A percentile compares a stretch with the other conserved stretches of the same genome.
Conservation (phyloP, 768 basidiomycete genomes). For the Guyanaporus albipodus region DNA sequence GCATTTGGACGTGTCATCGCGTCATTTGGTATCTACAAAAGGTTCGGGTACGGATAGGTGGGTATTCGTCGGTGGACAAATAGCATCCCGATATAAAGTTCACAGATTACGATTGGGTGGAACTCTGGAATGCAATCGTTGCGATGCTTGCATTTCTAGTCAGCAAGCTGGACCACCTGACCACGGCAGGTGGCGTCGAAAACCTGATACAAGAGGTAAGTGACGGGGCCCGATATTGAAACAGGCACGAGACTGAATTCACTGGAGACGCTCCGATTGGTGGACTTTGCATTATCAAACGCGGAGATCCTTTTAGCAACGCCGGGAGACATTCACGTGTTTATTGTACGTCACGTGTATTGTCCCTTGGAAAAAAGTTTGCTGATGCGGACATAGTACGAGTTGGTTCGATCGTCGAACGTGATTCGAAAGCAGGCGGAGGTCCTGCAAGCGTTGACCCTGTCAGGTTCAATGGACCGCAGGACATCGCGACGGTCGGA, state of each 20-base stretch:
- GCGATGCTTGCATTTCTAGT: conserved; percentile 53
- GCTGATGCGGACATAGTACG: conserved; percentile 43
- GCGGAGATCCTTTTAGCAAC: conserved; percentile 53
- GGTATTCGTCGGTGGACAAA: conserved; percentile 14
- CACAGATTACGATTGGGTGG: conserved; percentile 63
- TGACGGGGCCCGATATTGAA: not conserved
- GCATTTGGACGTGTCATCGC: conserved; percentile 51
- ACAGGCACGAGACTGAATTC: not conserved
- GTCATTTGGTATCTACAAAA: conserved; percentile 56
- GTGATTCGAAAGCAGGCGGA: conserved; percentile 45
- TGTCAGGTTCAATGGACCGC: conserved; percentile 26
- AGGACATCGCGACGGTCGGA: conserved; percentile 29
- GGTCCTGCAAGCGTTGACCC: conserved; percentile 40
- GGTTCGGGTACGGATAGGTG: conserved; percentile 52
- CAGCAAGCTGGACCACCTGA: conserved; percentile 50
- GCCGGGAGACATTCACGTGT: conserved; percentile 51
- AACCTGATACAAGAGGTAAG: conserved; percentile 53
- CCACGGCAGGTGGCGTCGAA: conserved; percentile 50
- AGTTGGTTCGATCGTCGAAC: conserved; percentile 54
- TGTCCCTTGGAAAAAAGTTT: not conserved
- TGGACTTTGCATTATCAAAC: conserved; percentile 49
- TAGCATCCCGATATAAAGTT: not conserved
- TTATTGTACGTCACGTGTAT: conserved; percentile 48
- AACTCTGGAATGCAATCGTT: conserved; percentile 57
- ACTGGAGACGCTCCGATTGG: conserved; percentile 46